Percentiles rank a stretch among this genome's conserved stretches.
phyloP scores from a whole-genome alignment of 2,329 filamentous ascomycete species.

The Epichloe glyceriae region DNA sequence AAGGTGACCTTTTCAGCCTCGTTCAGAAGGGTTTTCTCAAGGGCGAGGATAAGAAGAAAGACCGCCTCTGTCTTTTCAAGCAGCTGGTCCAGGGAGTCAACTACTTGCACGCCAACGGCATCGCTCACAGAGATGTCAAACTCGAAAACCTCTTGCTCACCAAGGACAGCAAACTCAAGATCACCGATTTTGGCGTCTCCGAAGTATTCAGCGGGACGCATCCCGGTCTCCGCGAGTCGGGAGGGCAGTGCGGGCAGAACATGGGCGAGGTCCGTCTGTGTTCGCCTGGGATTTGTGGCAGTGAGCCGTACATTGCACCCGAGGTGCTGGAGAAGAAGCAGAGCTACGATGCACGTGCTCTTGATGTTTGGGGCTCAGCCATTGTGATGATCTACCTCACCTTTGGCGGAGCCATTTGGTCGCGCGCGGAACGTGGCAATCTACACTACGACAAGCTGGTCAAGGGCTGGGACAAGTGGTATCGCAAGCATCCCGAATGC shows the following conservation, averaged over 20 bases:
- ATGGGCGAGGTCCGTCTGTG: conserved; percentile 62
- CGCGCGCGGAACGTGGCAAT: conserved; percentile 45
- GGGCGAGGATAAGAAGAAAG: conserved; percentile 47
- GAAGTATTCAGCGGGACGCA: conserved; percentile 76
- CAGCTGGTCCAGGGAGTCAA: conserved; percentile 71
- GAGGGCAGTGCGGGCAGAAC: conserved; percentile 59
- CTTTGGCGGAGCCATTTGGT: conserved; percentile 63
- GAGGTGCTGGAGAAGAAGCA: conserved; percentile 61
- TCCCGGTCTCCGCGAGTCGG: conserved; percentile 60
- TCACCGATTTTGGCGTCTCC: conserved; percentile 83
- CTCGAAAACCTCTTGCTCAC: conserved; percentile 75
- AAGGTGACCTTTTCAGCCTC: conserved; percentile 67
- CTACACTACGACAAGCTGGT: conserved; percentile 53
- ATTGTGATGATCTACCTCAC: conserved; percentile 71
- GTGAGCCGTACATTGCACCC: conserved; percentile 75
- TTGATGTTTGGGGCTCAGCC: conserved; percentile 79
- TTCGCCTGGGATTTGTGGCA: conserved; percentile 70
- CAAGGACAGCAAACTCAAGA: conserved; percentile 70
- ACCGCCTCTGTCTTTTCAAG: conserved; percentile 78
- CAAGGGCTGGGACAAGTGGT: conserved; percentile 56
- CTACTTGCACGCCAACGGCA: conserved; percentile 72
- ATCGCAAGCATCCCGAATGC: conserved; percentile 35
- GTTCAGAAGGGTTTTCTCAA: conserved; percentile 60
- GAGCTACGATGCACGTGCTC: conserved; percentile 57
- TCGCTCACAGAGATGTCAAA: conserved; percentile 86